Base-by-base conservation (phyloP, 768 basidiomycete genomes). In the Podaxis rugospora region DNA sequence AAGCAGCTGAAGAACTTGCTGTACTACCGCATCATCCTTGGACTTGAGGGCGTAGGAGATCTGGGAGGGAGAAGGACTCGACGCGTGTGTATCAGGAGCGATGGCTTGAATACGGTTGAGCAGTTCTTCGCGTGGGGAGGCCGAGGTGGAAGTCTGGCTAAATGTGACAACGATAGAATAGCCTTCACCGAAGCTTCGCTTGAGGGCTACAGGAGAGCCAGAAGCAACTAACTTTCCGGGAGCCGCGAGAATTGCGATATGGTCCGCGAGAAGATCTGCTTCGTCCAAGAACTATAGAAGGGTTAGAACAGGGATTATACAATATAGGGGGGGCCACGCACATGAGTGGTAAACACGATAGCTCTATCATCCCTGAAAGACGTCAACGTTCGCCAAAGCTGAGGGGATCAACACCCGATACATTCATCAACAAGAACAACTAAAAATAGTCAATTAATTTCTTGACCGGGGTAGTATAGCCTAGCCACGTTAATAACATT, bases 321-420 rank as follows among this genome's bases (percentile, higher is more conserved):
- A 35, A 57, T 13, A n/a, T 13, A 32, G n/a, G 5, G 57, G 57
- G 52, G 36, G 47, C 57, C 21, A 58, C 84, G 56, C 69, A 87
- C 88, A 73, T 92, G 91, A 0, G 90, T 93, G 0, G 91, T 92
- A 69, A 92, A 87, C 2, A 92, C 76, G 39, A 92, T 84, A 0
- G 86, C 85, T 51, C 88, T 76, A 46, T 87, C 84, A 36, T 86
- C 76, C 13, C 86, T 81, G 59, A 88, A 83, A 2, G 84, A 80
- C 3, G 83, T 89, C 58, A 93, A 72, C 0, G 85, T 87, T 57
- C 85, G 81, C 90, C 91, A 93, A 5, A 93, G 72, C 90, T 91
- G 37, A 93, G 72, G 2, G 90, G 91, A 68, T 93, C 91, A 10
- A 93, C 87, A 2, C 91, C 91, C 23, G 88, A 90, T 1, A 67